Evolutionary conservation across 1,139 yeast species (phyloP).

Genomic region (Scheffersomyces parashehatae): DNA sequence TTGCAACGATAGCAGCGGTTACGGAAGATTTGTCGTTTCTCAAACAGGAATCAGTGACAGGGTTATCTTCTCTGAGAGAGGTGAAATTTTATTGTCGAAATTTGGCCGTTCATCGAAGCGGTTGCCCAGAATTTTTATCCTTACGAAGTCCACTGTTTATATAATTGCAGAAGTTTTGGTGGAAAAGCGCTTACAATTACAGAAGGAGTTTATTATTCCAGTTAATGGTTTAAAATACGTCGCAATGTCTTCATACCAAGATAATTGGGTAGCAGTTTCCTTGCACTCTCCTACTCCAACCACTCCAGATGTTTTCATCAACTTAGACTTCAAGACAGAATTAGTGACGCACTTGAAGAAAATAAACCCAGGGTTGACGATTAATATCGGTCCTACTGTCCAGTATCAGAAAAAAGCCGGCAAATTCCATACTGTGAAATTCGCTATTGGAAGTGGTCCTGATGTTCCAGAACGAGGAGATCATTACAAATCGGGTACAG

Average conservation of each 20-base stretch:
- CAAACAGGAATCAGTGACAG: slow-evolving; percentile 70
- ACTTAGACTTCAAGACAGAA: slow-evolving; percentile 87
- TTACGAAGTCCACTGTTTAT: slow-evolving; percentile 63
- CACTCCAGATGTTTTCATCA: slow-evolving; percentile 77
- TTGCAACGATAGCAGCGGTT: slow-evolving; percentile 71
- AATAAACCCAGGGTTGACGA: slow-evolving; percentile 56
- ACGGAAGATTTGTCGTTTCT: slow-evolving; percentile 66
- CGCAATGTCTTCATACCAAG: slow-evolving; percentile 75
- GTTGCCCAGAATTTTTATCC: slow-evolving; percentile 67
- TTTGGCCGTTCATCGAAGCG: slow-evolving; percentile 92
- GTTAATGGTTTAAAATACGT: slow-evolving; percentile 62
- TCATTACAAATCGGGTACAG: slow-evolving; percentile 83
- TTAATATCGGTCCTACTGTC: slow-evolving; percentile 72
- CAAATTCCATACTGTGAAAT: slow-evolving; percentile 71
- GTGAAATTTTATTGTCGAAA: slow-evolving; percentile 79
- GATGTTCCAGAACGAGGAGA: slow-evolving; percentile 62
- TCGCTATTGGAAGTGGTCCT: slow-evolving; percentile 57
- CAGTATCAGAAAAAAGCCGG: slow-evolving; percentile 92
- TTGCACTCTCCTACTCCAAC: slow-evolving; percentile 50
- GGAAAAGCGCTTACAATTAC: slow-evolving; percentile 70
- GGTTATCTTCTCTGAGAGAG: slow-evolving; percentile 77
- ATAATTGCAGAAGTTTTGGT: slow-evolving; percentile 71
- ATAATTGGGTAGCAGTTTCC: slow-evolving; percentile 89
- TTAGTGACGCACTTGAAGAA: slow-evolving; percentile 73
- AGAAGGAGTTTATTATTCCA: slow-evolving; percentile 65